phyloP scores from a whole-genome alignment of 2,329 filamentous ascomycete genomes.

The Cercospora canescens region DNA sequence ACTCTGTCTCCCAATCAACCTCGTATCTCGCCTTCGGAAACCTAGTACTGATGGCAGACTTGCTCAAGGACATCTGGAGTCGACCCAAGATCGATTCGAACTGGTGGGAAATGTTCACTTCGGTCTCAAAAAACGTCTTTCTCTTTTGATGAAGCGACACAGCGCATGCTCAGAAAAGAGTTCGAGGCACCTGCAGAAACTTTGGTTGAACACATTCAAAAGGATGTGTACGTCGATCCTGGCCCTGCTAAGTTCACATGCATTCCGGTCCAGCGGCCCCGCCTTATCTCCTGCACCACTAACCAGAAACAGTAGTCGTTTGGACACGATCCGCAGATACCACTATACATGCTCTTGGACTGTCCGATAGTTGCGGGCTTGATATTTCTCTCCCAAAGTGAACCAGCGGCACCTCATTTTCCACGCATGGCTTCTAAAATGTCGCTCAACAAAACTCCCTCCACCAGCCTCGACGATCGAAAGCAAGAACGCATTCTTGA shows the following conservation, averaged over 20 bases:
- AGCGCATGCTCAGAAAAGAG: background rate
- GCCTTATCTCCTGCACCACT: background rate
- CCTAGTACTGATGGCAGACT: slow-evolving; percentile 1
- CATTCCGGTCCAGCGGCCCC: background rate
- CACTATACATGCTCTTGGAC: background rate
- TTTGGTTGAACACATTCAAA: background rate
- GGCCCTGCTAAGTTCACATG: background rate
- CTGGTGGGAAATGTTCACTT: slow-evolving; percentile 15
- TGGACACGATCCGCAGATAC: background rate
- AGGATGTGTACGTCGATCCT: background rate
- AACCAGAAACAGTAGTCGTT: background rate
- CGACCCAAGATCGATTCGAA: background rate
- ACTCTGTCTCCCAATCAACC: background rate
- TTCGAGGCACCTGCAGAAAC: background rate
- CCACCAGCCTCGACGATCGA: background rate
- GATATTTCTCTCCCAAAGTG: background rate
- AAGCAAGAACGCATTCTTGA: background rate
- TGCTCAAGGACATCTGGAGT: slow-evolving; percentile 10
- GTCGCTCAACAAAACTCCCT: background rate
- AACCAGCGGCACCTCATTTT: background rate
- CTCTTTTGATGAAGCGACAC: background rate
- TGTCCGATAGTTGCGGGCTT: background rate
- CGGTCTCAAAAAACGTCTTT: slow-evolving; percentile 12
- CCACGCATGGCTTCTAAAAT: background rate
- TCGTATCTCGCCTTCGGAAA: slow-evolving; percentile 13